A percentile compares a stretch with the other conserved stretches of the same genome.
Evolutionary conservation across 108 stramenopile species (phyloP).

Genomic region (Pseudonitzschia delicatissima): DNA sequence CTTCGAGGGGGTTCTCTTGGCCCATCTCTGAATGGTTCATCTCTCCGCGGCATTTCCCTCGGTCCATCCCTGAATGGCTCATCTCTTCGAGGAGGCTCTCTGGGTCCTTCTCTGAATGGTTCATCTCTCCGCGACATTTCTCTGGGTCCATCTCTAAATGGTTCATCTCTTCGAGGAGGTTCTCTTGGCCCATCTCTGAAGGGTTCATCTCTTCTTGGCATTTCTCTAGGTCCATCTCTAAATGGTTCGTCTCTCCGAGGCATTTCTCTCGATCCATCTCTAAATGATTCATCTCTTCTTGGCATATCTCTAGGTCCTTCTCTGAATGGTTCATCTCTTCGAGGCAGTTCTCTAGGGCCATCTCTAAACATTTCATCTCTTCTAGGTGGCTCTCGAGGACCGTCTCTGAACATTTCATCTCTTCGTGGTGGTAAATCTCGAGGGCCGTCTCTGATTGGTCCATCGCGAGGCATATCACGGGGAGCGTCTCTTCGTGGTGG

Average conservation of each 20-base stretch:
- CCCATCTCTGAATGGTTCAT: neutral
- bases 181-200: neutral
- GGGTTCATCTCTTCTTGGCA: conserved; percentile 3
- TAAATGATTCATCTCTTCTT: neutral
- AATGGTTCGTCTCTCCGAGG: neutral
- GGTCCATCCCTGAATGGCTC: neutral
- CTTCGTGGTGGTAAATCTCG: neutral
- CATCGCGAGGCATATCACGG: neutral
- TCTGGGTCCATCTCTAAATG: neutral
- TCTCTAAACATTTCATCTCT: neutral
- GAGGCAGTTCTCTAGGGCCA: neutral
- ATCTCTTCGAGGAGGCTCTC: neutral
- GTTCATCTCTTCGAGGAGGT: neutral
- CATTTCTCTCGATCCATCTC: neutral
- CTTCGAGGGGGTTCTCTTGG: neutral
- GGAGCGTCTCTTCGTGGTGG: neutral
- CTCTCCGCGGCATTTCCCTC: neutral
- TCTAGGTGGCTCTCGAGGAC: neutral
- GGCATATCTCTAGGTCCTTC: neutral
- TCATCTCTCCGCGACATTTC: conserved; percentile 2
- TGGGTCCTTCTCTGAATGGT: neutral
- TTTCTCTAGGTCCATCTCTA: neutral
- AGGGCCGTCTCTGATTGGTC: conserved; percentile 4
- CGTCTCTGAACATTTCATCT: neutral
- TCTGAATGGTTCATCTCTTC: neutral